A percentile compares a stretch with the other conserved stretches of the same genome.
phyloP scores from a whole-genome alignment of 1,284 basidiomycete genomes.

The Microbotryum saponariae region DNA sequence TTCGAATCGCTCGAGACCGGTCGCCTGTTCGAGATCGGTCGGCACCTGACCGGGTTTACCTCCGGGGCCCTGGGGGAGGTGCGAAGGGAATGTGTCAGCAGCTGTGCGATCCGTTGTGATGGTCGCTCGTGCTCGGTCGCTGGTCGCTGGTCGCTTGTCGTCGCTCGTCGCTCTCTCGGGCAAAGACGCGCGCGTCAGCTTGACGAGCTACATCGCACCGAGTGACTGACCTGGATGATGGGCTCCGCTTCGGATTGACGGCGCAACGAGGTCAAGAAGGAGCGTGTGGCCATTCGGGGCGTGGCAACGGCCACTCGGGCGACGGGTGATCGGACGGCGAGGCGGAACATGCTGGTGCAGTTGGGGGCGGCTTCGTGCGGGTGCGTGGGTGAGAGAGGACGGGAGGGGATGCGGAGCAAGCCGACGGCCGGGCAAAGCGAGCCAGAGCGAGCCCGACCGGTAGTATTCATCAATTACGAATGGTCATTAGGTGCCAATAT shows the following conservation, averaged over 20 bases:
- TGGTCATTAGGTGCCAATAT: no score
- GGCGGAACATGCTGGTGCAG: no score
- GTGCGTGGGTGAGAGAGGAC: no score
- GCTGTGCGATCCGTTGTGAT: neutral
- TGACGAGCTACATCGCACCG: neutral
- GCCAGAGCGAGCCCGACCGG: no score
- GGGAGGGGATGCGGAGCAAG: no score
- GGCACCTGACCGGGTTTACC: constrained; percentile 69
- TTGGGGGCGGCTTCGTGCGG: no score
- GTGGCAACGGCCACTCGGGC: no score
- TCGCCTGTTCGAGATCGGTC: constrained; percentile 81
- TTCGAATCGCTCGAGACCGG: constrained; percentile 89
- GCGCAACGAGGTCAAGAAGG: constrained; percentile 21
- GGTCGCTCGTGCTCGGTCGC: neutral
- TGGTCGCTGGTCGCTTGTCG: neutral
- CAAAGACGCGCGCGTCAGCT: neutral
- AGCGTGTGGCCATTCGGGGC: constrained; percentile 6
- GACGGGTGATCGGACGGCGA: no score
- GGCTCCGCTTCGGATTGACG: constrained; percentile 23
- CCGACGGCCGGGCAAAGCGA: no score
- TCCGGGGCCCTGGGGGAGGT: constrained; percentile 66
- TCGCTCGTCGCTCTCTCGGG: no score
- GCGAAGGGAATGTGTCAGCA: constrained; percentile 40
- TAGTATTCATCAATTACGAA: no score
- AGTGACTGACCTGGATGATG: constrained; percentile 16